These are phyloP conservation scores for Chamaecyparis obtusa DNA, from an alignment of 75 land plant species.

Conservation along the genomic window DNA sequence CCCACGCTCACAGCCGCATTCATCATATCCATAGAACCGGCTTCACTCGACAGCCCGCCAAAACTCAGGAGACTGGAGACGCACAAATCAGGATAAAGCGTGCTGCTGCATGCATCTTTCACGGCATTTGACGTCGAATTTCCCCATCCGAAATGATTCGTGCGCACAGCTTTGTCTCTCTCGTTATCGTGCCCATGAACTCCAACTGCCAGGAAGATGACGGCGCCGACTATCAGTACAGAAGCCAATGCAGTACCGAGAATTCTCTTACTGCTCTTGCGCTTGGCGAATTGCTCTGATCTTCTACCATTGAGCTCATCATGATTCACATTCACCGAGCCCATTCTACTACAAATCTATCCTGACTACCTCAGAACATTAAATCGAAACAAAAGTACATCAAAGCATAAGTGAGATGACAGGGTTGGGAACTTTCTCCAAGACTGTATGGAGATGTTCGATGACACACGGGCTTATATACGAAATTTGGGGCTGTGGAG, in stretches of 20 bases:
- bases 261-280: neutral
- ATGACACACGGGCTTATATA: no score
- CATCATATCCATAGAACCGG: constrained; percentile 23
- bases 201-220: neutral
- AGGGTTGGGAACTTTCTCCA: neutral
- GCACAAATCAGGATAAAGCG: constrained; percentile 6
- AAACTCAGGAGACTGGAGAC: neutral
- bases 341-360: neutral
- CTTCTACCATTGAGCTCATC: neutral
- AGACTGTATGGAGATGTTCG: no score
- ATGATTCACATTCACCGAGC: neutral
- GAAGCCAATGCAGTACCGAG: neutral
- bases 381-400: neutral
- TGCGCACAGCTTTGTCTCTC: neutral
- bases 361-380: neutral
- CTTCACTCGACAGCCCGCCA: neutral
- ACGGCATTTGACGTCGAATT: neutral
- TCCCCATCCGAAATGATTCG: neutral
- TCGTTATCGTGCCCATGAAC: neutral
- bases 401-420: neutral
- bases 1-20: constrained; percentile 25
- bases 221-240: neutral
- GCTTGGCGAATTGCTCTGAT: neutral
- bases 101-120: constrained; percentile 3
- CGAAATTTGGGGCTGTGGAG: no score